Conservation (phyloP, 148 eudicot species). For the Amaranthus palmeri region DNA sequence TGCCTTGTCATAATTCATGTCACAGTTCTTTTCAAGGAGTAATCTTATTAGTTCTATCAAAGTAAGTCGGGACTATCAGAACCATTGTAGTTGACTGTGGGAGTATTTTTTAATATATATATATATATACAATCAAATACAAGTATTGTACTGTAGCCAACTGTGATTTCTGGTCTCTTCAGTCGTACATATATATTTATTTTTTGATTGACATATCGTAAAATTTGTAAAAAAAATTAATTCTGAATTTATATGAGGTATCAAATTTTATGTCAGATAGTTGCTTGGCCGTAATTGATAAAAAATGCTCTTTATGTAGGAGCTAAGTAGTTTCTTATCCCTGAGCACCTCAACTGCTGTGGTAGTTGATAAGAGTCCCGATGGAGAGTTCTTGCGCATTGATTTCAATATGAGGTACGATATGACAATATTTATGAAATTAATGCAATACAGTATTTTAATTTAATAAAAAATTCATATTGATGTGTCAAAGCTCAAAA, state of each 20-base stretch:
- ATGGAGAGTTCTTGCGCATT: conserved; percentile 79
- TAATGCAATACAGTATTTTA: too few relatives aligned
- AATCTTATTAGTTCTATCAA: not conserved
- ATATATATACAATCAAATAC: too few relatives aligned
- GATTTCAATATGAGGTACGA: conserved; percentile 78
- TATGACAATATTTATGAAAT: not conserved
- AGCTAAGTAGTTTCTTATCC: conserved; percentile 63
- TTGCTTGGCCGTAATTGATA: not conserved
- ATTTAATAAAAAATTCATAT: too few relatives aligned
- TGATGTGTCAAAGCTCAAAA: too few relatives aligned
- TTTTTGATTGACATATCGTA: too few relatives aligned
- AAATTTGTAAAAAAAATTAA: too few relatives aligned
- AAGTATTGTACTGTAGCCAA: too few relatives aligned
- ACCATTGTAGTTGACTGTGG: not conserved
- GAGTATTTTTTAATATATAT: too few relatives aligned
- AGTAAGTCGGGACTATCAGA: not conserved
- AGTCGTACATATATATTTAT: too few relatives aligned
- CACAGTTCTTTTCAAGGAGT: not conserved
- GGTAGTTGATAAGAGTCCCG: conserved; percentile 78
- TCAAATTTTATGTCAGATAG: not conserved
- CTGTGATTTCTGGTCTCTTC: too few relatives aligned
- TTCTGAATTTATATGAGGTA: not conserved
- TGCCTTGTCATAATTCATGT: not conserved
- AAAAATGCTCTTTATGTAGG: conserved; percentile 44
- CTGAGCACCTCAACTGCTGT: conserved; percentile 75